These are phyloP conservation scores for Fusarium penzigii DNA, from an alignment of 2,329 filamentous ascomycete genomes.

Conservation along the genomic window DNA sequence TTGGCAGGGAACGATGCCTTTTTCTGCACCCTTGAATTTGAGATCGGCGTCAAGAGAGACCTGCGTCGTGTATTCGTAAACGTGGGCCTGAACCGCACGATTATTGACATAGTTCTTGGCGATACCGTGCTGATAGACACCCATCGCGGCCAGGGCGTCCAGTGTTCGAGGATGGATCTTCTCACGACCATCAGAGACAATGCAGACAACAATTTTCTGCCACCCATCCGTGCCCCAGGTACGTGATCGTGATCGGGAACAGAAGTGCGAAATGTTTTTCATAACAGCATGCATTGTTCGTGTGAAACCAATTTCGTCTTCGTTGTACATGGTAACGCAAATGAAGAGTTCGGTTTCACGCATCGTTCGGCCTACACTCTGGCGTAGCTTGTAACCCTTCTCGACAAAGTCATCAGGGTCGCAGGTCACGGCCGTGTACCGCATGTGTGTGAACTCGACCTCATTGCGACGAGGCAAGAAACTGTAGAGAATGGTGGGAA, in stretches of 20 bases:
- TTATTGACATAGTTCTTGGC: constrained; percentile 98
- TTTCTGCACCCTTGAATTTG: constrained; percentile 98
- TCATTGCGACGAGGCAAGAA: constrained; percentile 92
- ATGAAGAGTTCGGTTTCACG: constrained; percentile 96
- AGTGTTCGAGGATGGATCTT: constrained; percentile 90
- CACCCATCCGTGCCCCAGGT: constrained; percentile 97
- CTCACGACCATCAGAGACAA: constrained; percentile 90
- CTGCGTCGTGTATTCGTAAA: constrained; percentile 98
- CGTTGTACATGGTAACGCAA: constrained; percentile 98
- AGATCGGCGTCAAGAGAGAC: constrained; percentile 93
- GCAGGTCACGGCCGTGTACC: constrained; percentile 97
- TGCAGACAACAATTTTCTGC: constrained; percentile 98
- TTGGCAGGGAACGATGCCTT: constrained; percentile 96
- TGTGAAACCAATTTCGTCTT: constrained; percentile 95
- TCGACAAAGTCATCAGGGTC: constrained; percentile 92
- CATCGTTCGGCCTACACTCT: constrained; percentile 79
- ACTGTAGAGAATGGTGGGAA: constrained; percentile 96
- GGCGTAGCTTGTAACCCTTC: constrained; percentile 87
- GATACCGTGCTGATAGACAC: constrained; percentile 96
- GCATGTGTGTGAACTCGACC: constrained; percentile 97
- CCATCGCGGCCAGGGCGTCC: constrained; percentile 93
- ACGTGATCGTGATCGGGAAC: constrained; percentile 84
- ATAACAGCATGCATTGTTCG: constrained; percentile 98
- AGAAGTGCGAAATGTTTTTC: constrained; percentile 98
- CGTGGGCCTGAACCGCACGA: constrained; percentile 90